Base-by-base conservation (phyloP, 305 asterid genomes). In the Fraxinus floribunda region DNA sequence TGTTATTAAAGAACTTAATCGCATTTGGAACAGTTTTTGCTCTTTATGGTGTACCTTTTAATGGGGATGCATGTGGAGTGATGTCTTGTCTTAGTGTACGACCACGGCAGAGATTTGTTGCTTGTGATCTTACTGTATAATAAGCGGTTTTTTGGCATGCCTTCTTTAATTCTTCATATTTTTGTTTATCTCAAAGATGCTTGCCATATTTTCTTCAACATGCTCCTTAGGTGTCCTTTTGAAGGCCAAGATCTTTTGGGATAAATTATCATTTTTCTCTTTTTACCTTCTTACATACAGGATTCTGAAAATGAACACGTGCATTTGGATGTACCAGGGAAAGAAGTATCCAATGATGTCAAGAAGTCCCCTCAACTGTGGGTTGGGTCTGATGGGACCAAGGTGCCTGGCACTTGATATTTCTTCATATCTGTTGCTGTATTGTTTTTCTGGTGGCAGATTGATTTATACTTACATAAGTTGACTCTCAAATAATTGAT, bases 221-320 rank as follows among this genome's bases (percentile, higher is more conserved):
- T 75, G 26, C 5, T 46, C 13, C 22, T 26, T 36, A 2, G 10
- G 52, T 44, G 46, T 76, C 39, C 66, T 35, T 68, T 46, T 46
- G 32, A 75, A 26, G 46, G 62, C 32, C 22, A 4, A 22, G 46
- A 74, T 78, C 72, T 29, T 30, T 80, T 80, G 26, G 26, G 1
- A 3, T 32, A 9, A 66, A 9, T 78, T 39, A 44, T n/a, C 16
- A 36, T 78, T 60, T 70, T 49, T 52, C 15, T 20, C 9, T 62
- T 62, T 16, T 70, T 22, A 34, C 77, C 75, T 75, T 49, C 34
- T 78, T 46, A 26, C 55, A 26, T 80, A 44, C 82, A 87, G 90
- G 87, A 86, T 79, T 81, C 68, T 26, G 80, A 35, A 60, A 75
- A 73, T 38, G 84, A 81, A 74, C 29, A 22, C 5, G 18, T 75